A percentile compares a stretch with the other conserved stretches of the same genome.
Conservation (phyloP, 495 filamentous ascomycete species). For the Apodospora peruviana region DNA sequence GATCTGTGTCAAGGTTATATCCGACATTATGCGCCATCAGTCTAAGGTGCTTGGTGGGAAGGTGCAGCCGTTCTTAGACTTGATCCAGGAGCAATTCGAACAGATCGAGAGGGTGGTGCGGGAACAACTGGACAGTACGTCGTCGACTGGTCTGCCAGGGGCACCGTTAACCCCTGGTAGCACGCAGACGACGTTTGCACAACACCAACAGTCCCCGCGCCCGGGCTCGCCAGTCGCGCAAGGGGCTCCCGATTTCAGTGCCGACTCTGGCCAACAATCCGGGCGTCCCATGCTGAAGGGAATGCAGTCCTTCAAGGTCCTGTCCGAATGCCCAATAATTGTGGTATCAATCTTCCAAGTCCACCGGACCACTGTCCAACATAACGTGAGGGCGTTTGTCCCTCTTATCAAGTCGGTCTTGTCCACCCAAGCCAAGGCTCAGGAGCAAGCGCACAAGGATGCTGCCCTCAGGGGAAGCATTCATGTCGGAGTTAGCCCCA, state of each 20-base stretch:
- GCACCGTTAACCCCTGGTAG: conserved; percentile 73
- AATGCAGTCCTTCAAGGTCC: conserved; percentile 98
- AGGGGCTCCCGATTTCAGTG: conserved; percentile 35
- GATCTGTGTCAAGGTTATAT: conserved; percentile 94
- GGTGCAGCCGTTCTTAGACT: conserved; percentile 82
- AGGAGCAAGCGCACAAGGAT: conserved; percentile 84
- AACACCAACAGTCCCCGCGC: conserved; percentile 67
- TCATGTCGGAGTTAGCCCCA: conserved; percentile 88
- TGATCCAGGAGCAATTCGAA: conserved; percentile 94
- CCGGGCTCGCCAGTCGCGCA: conserved; percentile 85
- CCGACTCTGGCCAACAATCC: conserved; percentile 75
- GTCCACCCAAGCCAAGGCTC: conserved; percentile 83
- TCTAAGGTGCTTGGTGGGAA: conserved; percentile 69
- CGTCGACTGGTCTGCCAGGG: conserved; percentile 49
- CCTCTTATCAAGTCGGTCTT: conserved; percentile 89
- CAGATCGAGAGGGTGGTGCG: conserved; percentile 87
- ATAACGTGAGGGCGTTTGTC: conserved; percentile 88
- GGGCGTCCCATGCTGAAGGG: conserved; percentile 76
- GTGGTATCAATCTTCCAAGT: conserved; percentile 98
- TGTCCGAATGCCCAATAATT: conserved; percentile 96
- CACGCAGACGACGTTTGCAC: conserved; percentile 54
- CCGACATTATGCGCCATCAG: conserved; percentile 92
- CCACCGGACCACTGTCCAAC: conserved; percentile 67
- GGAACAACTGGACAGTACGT: conserved; percentile 82
- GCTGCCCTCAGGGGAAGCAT: conserved; percentile 68